A percentile compares a stretch with the other conserved stretches of the same genome.
phyloP scores from a whole-genome alignment of 805 yeast genomes.

The Myxozyma monticola region DNA sequence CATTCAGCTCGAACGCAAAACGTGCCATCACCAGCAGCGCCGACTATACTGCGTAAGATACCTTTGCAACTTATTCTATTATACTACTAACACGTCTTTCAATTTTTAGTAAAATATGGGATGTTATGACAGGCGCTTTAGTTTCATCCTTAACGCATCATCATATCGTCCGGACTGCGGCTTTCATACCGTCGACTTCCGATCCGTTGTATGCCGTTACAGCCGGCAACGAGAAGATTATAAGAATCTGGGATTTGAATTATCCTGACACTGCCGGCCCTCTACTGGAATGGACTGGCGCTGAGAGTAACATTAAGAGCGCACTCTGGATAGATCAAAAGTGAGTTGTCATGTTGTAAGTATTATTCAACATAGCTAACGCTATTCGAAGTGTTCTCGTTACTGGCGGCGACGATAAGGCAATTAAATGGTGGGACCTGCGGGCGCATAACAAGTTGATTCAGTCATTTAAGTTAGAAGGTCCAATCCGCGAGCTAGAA shows the following conservation, averaged over 20 bases:
- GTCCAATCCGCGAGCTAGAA: constrained; percentile 34
- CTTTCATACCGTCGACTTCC: constrained; percentile 20
- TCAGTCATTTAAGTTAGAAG: constrained; percentile 14
- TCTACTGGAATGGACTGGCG: constrained; percentile 29
- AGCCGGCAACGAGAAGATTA: constrained; percentile 36
- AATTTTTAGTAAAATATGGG: constrained; percentile 23
- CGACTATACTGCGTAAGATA: constrained; percentile 37
- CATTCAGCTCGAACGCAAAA: constrained; percentile 32
- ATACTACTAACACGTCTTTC: neutral
- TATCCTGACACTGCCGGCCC: constrained; percentile 11
- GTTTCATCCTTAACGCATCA: constrained; percentile 14
- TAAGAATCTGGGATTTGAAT: constrained; percentile 33
- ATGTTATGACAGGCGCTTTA: constrained; percentile 15
- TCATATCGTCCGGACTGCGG: constrained; percentile 30
- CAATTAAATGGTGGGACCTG: constrained; percentile 37
- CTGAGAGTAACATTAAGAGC: constrained; percentile 28
- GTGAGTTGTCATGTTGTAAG: neutral
- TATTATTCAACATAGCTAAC: neutral
- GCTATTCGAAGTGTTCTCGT: constrained; percentile 19
- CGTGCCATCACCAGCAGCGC: constrained; percentile 39
- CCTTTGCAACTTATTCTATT: neutral
- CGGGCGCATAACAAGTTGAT: constrained; percentile 15
- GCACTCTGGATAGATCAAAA: constrained; percentile 32
- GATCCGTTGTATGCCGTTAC: constrained; percentile 27
- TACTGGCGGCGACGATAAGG: constrained; percentile 32